phyloP scores from a whole-genome alignment of 2,329 filamentous ascomycete genomes.

The Plenodomus tracheiphilus region DNA sequence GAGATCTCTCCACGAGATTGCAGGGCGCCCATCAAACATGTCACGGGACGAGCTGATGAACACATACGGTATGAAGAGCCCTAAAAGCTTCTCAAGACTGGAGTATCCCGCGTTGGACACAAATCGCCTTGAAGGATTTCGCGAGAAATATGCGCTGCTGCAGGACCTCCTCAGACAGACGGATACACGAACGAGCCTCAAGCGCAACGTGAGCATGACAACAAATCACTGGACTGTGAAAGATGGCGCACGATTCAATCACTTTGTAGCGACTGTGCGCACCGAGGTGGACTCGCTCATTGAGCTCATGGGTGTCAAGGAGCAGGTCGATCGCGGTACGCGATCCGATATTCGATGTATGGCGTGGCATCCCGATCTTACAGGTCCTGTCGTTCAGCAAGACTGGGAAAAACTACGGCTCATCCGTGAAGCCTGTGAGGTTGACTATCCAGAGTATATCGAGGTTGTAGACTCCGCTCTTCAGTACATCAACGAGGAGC shows the following conservation, averaged over 20 bases:
- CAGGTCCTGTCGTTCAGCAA: conserved; percentile 31
- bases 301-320: conserved; percentile 47
- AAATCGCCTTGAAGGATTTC: conserved; percentile 50
- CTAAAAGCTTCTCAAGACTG: conserved; percentile 43
- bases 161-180: conserved; percentile 42
- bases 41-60: conserved; percentile 51
- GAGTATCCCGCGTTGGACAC: conserved; percentile 49
- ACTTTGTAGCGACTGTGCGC: conserved; percentile 47
- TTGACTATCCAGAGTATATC: conserved; percentile 51
- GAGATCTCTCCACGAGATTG: conserved; percentile 49
- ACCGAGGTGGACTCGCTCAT: conserved; percentile 52
- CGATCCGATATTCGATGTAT: conserved; percentile 51
- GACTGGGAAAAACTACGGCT: conserved; percentile 50
- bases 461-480: conserved; percentile 48
- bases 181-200: conserved; percentile 38
- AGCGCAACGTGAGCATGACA: conserved; percentile 41
- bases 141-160: conserved; percentile 50
- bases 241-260: conserved; percentile 46
- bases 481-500: conserved; percentile 47
- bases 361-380: conserved; percentile 54
- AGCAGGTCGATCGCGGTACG: conserved; percentile 50
- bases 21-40: conserved; percentile 46
- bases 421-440: conserved; percentile 48
- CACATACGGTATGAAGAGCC: conserved; percentile 50
- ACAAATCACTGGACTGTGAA: conserved; percentile 48